Percentiles rank a stretch among this genome's conserved stretches.
Conservation (phyloP, 208 protist genomes). For the Trypanosoma melophagium region DNA sequence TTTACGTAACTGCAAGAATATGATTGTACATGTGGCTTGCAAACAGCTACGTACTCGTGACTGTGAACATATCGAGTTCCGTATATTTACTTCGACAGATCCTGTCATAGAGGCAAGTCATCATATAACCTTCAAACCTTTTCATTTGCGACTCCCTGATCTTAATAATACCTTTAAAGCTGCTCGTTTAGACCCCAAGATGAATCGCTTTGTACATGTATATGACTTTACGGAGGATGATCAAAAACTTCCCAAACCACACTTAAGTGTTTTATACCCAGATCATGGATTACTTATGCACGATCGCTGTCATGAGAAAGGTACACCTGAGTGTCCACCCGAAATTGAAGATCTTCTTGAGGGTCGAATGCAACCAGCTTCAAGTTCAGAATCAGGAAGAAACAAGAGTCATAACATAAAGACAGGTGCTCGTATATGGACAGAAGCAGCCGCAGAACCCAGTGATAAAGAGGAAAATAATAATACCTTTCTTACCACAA, state of each 20-base stretch:
- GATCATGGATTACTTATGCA: constrained; percentile 69
- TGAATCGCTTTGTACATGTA: constrained; percentile 90
- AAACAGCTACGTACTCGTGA: constrained; percentile 92
- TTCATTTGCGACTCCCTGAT: constrained; percentile 71
- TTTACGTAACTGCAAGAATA: constrained; percentile 90
- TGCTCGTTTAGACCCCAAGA: constrained; percentile 61
- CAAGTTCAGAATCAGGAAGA: constrained; percentile 79
- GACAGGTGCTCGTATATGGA: constrained; percentile 63
- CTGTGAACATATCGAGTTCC: constrained; percentile 78
- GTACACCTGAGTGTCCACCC: constrained; percentile 64
- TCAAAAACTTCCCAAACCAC: constrained; percentile 52
- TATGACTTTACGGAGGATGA: constrained; percentile 90
- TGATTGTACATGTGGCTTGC: constrained; percentile 90
- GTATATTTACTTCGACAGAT: constrained; percentile 89
- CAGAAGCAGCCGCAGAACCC: constrained; percentile 2
- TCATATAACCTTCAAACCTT: constrained; percentile 82
- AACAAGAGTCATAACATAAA: constrained; percentile 91
- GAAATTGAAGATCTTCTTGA: constrained; percentile 80
- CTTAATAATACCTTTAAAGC: constrained; percentile 57
- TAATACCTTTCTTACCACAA: neutral
- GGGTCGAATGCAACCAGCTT: constrained; percentile 62
- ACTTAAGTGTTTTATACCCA: constrained; percentile 75
- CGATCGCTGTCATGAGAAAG: constrained; percentile 63
- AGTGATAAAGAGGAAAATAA: constrained; percentile 3
- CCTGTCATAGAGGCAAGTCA: constrained; percentile 90